Percentiles rank a stretch among this genome's conserved stretches.
Evolutionary conservation across 2,329 filamentous ascomycete genomes (phyloP).

Genomic region (Falciphora oryzae): DNA sequence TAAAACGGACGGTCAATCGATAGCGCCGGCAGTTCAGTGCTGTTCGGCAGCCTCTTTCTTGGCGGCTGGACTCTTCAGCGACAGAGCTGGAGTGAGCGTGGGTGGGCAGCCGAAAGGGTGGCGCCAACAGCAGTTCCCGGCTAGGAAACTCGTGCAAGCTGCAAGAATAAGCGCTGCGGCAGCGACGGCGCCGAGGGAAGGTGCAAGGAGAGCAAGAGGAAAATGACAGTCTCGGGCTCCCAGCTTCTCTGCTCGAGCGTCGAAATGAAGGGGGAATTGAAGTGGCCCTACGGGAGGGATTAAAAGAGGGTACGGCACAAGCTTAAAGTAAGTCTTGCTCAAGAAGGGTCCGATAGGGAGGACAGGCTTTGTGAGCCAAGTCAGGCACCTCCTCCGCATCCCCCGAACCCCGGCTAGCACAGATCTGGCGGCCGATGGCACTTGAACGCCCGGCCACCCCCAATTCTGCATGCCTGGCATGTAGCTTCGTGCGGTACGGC

Average conservation of each 20-base stretch:
- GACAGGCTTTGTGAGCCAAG: background rate
- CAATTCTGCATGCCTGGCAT: no score
- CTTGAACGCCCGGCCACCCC: no score
- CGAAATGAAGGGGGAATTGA: background rate
- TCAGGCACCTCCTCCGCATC: background rate
- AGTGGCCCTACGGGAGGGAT: background rate
- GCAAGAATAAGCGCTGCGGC: no score
- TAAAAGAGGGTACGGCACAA: slow-evolving; percentile 1
- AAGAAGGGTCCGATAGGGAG: no score
- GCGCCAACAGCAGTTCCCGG: no score
- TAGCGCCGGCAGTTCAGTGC: background rate
- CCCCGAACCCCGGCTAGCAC: background rate
- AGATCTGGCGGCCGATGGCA: no score
- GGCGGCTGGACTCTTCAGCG: background rate
- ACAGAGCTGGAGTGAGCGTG: background rate
- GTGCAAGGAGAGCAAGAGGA: background rate
- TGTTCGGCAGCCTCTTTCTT: background rate
- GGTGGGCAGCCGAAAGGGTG: no score
- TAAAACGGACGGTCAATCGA: background rate
- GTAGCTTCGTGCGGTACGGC: no score
- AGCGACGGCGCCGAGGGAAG: no score
- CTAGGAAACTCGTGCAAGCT: no score
- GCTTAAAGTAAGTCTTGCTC: background rate
- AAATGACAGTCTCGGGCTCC: background rate
- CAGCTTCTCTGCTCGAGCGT: background rate